Evolutionary conservation across 805 yeast species (phyloP), one percentile per base, ranked within the genome.

Genomic region (Kodamaea jinghongensis): DNA sequence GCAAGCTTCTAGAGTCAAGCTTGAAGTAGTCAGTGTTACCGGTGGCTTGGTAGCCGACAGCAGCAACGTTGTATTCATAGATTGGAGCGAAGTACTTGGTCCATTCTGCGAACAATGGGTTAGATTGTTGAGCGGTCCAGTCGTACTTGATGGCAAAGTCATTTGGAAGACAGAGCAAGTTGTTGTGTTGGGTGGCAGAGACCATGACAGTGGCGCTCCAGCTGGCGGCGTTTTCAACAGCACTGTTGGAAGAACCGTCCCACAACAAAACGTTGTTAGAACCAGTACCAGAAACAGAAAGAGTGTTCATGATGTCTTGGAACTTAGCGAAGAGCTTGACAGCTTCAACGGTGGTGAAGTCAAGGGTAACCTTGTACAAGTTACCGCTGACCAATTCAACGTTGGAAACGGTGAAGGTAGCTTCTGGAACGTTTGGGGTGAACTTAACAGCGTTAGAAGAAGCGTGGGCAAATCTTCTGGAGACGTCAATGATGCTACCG

Each of bases 191-290:
- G 9, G 44, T 26, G 25, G 50, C 53, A 22, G 39, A 34, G 14
- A 52, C 45, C 31, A 47, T 33, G 16, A 53, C 50, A 11, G 52
- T 43, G 25, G 52, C 43, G 10, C 47, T 37, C 54, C 54, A 52
- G 30, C 45, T 32, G 41, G 50, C 48, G 28, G 42, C 37, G 45
- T 49, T 40, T 20, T 35, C 42, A 20, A 31, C 31, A 20, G 30
- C 31, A 16, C 40, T 37, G 31, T 31, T 17, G 11, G 40, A 37
- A 6, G 40, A 37, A 27, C 40, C 40, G 26, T 37, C 40, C 40
- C 44, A 34, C 39, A 34, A 27, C 31, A 29, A 26, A 8, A 36
- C 36, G 28, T 20, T 25, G 27, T 41, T 38, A 17, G 33, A 34
- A 9, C 48, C 46, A 12, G 48, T 42, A 10, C 49, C 45, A 23